Base-by-base conservation (phyloP, 139 green algal genomes). In the Chlamydomonas urium region DNA sequence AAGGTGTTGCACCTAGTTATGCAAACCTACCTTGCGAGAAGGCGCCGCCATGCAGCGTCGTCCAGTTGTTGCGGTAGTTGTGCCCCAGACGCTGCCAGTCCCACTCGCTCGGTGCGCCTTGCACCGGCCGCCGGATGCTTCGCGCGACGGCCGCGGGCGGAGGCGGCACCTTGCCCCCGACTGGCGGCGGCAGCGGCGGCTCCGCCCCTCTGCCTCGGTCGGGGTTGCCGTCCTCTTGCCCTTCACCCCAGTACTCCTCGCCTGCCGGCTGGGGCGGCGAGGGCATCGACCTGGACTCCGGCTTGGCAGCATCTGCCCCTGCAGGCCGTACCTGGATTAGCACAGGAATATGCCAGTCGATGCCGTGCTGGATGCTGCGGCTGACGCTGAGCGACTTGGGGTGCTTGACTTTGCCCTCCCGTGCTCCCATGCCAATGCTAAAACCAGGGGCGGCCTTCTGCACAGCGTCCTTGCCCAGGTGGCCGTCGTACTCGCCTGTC, bases 341-440 rank as follows among this genome's bases (percentile, higher is more conserved):
- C 45, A 83, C 58, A 3, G 73, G 73, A 23, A 78, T 53, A 57
- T 78, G 73, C 73, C 73, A 83, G 73, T 83, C 73, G 36, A 83
- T 80, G 53, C 78, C 78, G 47, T 83, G 50, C 65, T 83, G 78
- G 31, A 83, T 79, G 60, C 42, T 73, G 29, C 78, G 78, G 45
- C 53, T 73, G 36, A 83, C 34, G 56, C 35, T 69, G 1, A 83
- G 68, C 19, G 78, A 75, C 57, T 80, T 76, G 38, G 47, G 31
- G 36, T 83, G 78, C 17, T 24, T 2, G 0, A 45, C 65, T 17
- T 26, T 34, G 2, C 78, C 78, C 1, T 45, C 31, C 1, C 78
- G 78, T 37, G 53, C 63, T 1, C 14, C 45, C 23, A 26, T 72
- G 50, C 73, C 68, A 6, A 83, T 50, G 50, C 26, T 35, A 0